A percentile compares a stretch with the other conserved stretches of the same genome.
Evolutionary conservation across 176 grass and related monocot species (phyloP).

Genomic region (Bolboschoenus planiculmis): DNA sequence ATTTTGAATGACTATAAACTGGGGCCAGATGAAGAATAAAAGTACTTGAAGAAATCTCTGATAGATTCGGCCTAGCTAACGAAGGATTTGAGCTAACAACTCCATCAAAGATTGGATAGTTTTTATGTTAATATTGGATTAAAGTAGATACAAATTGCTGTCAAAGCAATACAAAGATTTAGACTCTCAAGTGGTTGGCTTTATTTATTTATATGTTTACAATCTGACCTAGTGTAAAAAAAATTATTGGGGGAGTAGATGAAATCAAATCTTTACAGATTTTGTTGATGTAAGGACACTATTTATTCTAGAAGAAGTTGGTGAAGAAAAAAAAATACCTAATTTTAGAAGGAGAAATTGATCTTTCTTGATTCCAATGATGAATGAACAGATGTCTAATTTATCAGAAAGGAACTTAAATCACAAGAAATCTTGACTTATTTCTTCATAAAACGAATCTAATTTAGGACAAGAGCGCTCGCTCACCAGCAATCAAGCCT

Average conservation of each 20-base stretch:
- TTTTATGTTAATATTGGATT: not conserved
- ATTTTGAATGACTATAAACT: constrained; percentile 1
- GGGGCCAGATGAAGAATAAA: not conserved
- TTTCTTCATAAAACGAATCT: not conserved
- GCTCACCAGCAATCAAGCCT: not conserved
- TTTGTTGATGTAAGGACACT: not conserved
- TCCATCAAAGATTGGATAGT: constrained; percentile 5
- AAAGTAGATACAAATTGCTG: not conserved
- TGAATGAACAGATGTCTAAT: not conserved
- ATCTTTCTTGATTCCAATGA: not conserved
- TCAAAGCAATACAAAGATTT: not conserved
- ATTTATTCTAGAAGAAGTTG: not conserved
- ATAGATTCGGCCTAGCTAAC: constrained; percentile 12
- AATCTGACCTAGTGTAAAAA: not conserved
- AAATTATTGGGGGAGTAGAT: not conserved
- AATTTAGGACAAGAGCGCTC: not conserved
- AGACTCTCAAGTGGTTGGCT: not conserved
- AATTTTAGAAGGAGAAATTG: not conserved
- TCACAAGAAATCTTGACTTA: not conserved
- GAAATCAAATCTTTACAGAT: constrained; percentile 25
- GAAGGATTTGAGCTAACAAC: constrained; percentile 27
- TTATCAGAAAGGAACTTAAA: not conserved
- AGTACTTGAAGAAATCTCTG: constrained; percentile 10
- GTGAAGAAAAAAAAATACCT: not conserved
- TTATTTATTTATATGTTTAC: not conserved